phyloP scores from a whole-genome alignment of 805 yeast species.

The Cyberlindnera euphorbiiphila region DNA sequence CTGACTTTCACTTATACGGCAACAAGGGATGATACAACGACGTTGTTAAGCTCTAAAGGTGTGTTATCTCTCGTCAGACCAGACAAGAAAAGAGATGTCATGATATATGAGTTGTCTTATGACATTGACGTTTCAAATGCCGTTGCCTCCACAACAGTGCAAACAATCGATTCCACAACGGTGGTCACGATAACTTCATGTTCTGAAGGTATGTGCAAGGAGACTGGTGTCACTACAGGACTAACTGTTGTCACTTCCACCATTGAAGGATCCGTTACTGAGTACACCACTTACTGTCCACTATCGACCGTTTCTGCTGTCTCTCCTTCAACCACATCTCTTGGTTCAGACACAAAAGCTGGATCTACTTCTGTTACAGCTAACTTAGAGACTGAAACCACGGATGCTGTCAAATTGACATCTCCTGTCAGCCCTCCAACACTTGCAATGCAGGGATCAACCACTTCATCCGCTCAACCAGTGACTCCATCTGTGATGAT shows the following conservation, averaged over 20 bases:
- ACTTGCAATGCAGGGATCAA: neutral
- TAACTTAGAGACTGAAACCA: neutral
- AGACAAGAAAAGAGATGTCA: slow-evolving; percentile 10
- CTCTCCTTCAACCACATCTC: slow-evolving; percentile 4
- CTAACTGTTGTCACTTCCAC: slow-evolving; percentile 8
- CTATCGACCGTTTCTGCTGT: slow-evolving; percentile 4
- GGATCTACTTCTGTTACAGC: no score
- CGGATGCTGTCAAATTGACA: neutral
- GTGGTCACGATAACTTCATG: slow-evolving; percentile 12
- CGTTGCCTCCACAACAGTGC: slow-evolving; percentile 2
- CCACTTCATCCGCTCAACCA: neutral
- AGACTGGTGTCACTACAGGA: slow-evolving; percentile 4
- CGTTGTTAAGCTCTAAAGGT: slow-evolving; percentile 9
- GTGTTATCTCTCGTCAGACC: slow-evolving; percentile 6
- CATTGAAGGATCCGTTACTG: slow-evolving; percentile 6
- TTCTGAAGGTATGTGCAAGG: slow-evolving; percentile 5
- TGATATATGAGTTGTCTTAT: slow-evolving; percentile 8
- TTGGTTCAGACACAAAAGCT: no score
- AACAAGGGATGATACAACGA: slow-evolving; percentile 5
- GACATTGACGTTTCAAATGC: slow-evolving; percentile 7
- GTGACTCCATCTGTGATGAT: slow-evolving; percentile 6
- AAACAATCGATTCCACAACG: slow-evolving; percentile 13
- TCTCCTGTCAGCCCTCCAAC: neutral
- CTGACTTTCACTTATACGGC: slow-evolving; percentile 10
- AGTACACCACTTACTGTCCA: slow-evolving; percentile 14